A percentile compares a stretch with the other conserved stretches of the same genome.
Evolutionary conservation across 352 stramenopile species (phyloP).

Genomic region (Globisporangium acanthophoron): DNA sequence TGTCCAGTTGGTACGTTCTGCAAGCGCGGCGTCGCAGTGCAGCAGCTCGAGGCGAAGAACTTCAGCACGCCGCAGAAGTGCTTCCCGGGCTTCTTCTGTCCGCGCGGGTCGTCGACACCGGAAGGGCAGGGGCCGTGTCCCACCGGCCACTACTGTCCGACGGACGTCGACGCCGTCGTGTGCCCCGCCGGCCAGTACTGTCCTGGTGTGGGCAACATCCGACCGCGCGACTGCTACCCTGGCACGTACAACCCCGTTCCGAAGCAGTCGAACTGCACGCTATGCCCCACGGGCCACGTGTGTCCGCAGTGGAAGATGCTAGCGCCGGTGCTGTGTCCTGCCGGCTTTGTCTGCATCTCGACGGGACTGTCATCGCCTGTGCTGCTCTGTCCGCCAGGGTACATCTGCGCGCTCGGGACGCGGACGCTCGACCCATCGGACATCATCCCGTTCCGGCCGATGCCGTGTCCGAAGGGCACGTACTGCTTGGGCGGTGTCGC

Average conservation of each 20-base stretch:
- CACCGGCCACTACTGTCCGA: conserved; percentile 94
- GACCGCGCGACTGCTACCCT: conserved; percentile 88
- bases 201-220: conserved; percentile 92
- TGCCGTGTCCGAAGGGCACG: conserved; percentile 86
- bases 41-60: conserved; percentile 69
- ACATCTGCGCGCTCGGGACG: conserved; percentile 92
- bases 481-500: conserved; percentile 96
- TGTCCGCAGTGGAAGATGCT: conserved; percentile 87
- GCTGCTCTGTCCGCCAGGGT: conserved; percentile 92
- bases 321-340: conserved; percentile 81
- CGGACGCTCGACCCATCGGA: conserved; percentile 87
- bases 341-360: conserved; percentile 95
- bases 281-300: conserved; percentile 93
- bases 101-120: conserved; percentile 85
- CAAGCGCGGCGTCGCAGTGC: conserved; percentile 71
- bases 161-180: conserved; percentile 81
- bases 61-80: conserved; percentile 94
- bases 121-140: conserved; percentile 93
- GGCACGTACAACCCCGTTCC: conserved; percentile 89
- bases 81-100: conserved; percentile 96
- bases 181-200: conserved; percentile 94
- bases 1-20: conserved; percentile 95
- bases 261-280: conserved; percentile 89
- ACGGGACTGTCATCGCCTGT: conserved; percentile 87
- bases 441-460: conserved; percentile 65